Percentiles rank a stretch among this genome's conserved stretches.
Conservation (phyloP, 805 yeast species). For the Metschnikowia baotianmanensis region DNA sequence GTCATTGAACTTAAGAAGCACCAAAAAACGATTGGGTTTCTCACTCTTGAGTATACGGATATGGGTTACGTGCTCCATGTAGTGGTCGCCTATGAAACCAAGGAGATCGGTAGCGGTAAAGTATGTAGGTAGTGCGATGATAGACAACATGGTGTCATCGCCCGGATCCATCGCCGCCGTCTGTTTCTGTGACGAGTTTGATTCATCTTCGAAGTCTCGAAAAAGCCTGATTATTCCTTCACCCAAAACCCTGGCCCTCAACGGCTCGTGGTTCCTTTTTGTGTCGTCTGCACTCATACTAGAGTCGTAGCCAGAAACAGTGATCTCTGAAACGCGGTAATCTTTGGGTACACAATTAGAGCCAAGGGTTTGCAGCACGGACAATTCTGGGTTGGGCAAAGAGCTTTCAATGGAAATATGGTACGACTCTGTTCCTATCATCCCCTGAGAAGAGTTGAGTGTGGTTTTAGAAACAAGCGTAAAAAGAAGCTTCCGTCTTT, state of each 20-base stretch:
- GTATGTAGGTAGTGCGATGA: conserved; percentile 84
- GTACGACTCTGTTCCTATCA: conserved; percentile 44
- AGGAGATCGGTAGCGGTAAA: conserved; percentile 81
- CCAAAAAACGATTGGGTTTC: conserved; percentile 68
- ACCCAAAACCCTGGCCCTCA: conserved; percentile 65
- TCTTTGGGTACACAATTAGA: conserved; percentile 18
- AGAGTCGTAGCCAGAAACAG: conserved; percentile 20
- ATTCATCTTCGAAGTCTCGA: conserved; percentile 46
- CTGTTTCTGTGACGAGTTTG: conserved; percentile 6
- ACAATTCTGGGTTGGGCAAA: no score
- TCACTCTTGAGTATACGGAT: conserved; percentile 68
- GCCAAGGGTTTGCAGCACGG: neutral
- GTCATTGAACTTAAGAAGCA: conserved; percentile 68
- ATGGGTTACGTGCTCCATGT: conserved; percentile 58
- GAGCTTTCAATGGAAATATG: conserved; percentile 29
- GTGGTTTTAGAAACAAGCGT: no score
- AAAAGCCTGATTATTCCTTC: conserved; percentile 70
- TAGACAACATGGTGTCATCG: conserved; percentile 69
- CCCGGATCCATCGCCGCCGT: conserved; percentile 26
- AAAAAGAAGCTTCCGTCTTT: no score
- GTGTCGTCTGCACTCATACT: conserved; percentile 6
- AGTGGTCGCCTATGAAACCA: conserved; percentile 72
- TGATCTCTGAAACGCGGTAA: conserved; percentile 32
- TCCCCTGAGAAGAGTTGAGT: conserved; percentile 13
- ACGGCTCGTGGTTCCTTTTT: conserved; percentile 36